Conservation (phyloP, 2,329 filamentous ascomycete genomes). For the Chaetomium olivaceum region DNA sequence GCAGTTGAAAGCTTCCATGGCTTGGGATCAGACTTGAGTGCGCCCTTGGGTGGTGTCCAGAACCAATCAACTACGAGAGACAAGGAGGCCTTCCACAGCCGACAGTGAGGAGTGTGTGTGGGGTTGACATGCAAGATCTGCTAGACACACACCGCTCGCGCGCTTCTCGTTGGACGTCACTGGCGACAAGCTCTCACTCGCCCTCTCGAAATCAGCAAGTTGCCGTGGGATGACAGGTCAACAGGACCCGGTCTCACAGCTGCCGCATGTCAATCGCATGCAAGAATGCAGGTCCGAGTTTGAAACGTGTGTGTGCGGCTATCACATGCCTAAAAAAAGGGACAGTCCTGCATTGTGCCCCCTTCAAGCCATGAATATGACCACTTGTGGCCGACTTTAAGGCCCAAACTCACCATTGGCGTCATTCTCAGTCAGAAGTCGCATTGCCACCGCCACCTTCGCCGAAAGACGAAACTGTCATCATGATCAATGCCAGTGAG, state of each 20-base stretch:
- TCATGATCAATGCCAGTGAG: constrained; percentile 17
- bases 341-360: constrained; percentile 13
- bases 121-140: constrained; percentile 17
- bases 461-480: constrained; percentile 22
- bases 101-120: constrained; percentile 7
- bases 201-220: not conserved
- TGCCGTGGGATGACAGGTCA: not conserved
- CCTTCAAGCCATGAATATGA: constrained; percentile 5
- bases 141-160: constrained; percentile 25
- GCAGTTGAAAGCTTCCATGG: constrained; percentile 14
- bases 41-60: constrained; percentile 4
- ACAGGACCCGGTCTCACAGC: not conserved
- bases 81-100: not conserved
- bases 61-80: constrained; percentile 25
- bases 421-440: not conserved
- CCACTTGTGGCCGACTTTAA: not conserved
- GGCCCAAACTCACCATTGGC: not conserved
- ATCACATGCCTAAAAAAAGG: constrained; percentile 22
- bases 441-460: constrained; percentile 20
- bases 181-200: not conserved
- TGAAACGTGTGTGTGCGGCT: constrained; percentile 21
- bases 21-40: constrained; percentile 14
- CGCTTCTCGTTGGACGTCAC: constrained; percentile 13
- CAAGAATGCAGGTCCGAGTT: constrained; percentile 19
- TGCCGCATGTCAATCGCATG: not conserved